A percentile compares a stretch with the other conserved stretches of the same genome.
These are phyloP conservation scores for Aegilops speltoides DNA, from an alignment of 176 grass and related monocot genomes.

Conservation along the genomic window DNA sequence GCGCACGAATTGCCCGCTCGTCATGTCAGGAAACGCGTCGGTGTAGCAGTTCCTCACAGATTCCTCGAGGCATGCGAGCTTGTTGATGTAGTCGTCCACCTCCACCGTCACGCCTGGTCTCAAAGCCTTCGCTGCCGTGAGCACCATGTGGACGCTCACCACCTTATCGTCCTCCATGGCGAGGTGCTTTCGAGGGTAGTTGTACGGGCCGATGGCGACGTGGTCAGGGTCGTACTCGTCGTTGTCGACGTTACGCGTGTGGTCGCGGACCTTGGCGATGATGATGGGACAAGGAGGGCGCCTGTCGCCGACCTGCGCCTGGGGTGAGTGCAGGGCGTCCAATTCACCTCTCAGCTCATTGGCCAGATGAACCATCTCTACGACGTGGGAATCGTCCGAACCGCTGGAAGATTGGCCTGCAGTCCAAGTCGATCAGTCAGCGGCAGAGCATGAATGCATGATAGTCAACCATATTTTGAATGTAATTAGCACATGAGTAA, in stretches of 20 bases:
- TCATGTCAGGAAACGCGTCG: neutral
- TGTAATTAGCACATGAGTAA: neutral
- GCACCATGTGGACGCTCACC: neutral
- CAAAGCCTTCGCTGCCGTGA: neutral
- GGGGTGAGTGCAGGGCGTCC: neutral
- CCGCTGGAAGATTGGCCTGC: neutral
- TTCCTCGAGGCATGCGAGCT: neutral
- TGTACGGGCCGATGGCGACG: slow-evolving; percentile 33
- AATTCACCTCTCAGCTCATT: neutral
- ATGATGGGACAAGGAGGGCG: neutral
- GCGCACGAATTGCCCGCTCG: neutral
- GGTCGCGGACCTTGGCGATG: neutral
- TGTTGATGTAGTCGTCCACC: neutral
- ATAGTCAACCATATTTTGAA: neutral
- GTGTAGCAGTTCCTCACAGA: neutral
- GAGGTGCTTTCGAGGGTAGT: neutral
- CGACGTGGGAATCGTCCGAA: neutral
- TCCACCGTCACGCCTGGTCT: neutral
- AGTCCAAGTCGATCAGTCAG: neutral
- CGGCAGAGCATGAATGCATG: neutral
- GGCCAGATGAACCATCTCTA: neutral
- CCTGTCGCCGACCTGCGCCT: no score
- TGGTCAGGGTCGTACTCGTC: neutral
- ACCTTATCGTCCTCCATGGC: neutral
- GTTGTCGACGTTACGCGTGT: no score